Evolutionary conservation across 2,329 filamentous ascomycete species (phyloP).

Genomic region (Exophiala sideris): DNA sequence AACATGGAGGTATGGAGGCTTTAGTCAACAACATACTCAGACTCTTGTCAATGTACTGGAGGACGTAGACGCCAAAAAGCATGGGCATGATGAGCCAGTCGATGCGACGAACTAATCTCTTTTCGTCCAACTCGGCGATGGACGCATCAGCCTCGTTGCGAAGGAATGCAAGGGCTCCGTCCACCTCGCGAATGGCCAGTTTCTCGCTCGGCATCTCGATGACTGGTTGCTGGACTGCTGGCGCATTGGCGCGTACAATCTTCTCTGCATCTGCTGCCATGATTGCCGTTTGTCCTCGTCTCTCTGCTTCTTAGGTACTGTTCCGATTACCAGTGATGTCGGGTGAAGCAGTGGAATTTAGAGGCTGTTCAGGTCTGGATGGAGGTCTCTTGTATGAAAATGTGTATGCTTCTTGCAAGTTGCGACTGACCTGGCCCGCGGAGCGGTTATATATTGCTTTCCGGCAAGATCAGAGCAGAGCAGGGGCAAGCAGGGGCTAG

Average conservation of each 20-base stretch:
- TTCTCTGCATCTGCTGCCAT: constrained; percentile 7
- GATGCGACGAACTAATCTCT: constrained; percentile 30
- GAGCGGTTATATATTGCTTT: no score
- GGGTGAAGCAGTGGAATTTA: no score
- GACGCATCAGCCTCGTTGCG: constrained; percentile 9
- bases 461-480: no score
- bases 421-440: no score
- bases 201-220: constrained; percentile 2
- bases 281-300: not conserved
- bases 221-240: not conserved
- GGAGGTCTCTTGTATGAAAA: no score
- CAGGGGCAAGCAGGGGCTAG: no score
- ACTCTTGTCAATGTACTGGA: constrained; percentile 37
- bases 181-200: constrained; percentile 5
- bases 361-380: no score
- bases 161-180: constrained; percentile 8
- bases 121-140: constrained; percentile 7
- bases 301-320: not conserved
- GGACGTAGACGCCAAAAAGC: constrained; percentile 34
- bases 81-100: constrained; percentile 34
- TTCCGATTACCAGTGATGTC: not conserved
- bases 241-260: not conserved
- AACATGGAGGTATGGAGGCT: no score
- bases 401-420: no score
- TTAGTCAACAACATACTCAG: constrained; percentile 11